Evolutionary conservation across 164 flowering plant genomes (phyloP), one percentile per base, ranked within the genome.

Genomic region (Nelumbo lutea): DNA sequence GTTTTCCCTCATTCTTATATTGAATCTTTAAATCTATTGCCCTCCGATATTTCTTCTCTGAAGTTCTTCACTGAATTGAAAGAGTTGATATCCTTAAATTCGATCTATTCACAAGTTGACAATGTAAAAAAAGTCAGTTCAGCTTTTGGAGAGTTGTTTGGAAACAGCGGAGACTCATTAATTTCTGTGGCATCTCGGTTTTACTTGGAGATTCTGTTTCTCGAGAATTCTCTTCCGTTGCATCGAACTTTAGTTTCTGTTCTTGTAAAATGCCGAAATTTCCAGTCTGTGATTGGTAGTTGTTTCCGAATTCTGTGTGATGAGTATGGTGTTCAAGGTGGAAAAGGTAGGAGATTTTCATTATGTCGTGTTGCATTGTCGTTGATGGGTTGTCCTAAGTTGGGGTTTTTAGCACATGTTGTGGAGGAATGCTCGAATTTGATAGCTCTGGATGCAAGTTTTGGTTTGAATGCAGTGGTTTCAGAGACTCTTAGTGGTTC

Each of bases 161-260:
- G 56, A 0, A 65, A 57, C 50, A 68, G 59, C 2, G 78, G 69
- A 1, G 81, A 77, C 38, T 15, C 50, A 9, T 64, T 75, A 55
- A 69, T 84, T 8, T 64, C 77, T 13, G 56, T 42, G 4, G 87
- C 90, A 0, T 66, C 77, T 3, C 69, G 73, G 60, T 78, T 89
- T 40, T 96, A 89, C 75, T 64, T 93, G 59, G 90, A 90, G 76
- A 52, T 96, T 40, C 66, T 88, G 55, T 93, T 96, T 67, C 70
- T 90, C 1, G 99, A 93, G 74, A 93, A 93, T 68, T 96, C 97
- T 0, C 71, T 80, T 44, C 93, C 98, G 1, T 65, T 96, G 77
- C 99, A 93, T 53, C 78, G 86, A 69, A 86, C 90, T 2, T 70
- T 96, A 3, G 79, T 88, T 59, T 86, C 95, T 0, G 81, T 64